Percentiles rank a stretch among this genome's conserved stretches.
Evolutionary conservation across 2,329 filamentous ascomycete genomes (phyloP).

Genomic region (Penicillium sp.): DNA sequence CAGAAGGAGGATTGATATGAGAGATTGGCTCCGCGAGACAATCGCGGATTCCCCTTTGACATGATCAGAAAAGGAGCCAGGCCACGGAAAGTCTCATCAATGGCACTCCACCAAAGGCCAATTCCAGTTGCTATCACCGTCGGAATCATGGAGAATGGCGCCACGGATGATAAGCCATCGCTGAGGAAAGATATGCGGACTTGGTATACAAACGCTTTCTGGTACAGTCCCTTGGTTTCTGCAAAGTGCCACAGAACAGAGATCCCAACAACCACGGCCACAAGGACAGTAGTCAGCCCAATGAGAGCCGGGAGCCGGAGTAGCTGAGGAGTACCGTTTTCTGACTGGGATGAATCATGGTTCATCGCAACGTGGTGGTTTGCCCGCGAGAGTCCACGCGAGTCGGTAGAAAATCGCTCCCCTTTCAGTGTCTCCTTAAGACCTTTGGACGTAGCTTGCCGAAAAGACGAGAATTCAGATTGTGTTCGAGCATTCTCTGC

Average conservation of each 20-base stretch:
- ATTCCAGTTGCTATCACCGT: slow-evolving; percentile 11
- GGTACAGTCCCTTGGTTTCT: slow-evolving; percentile 3
- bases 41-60: slow-evolving; percentile 2
- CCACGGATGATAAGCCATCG: slow-evolving; percentile 9
- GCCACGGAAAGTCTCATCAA: slow-evolving; percentile 15
- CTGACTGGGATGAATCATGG: slow-evolving; percentile 3
- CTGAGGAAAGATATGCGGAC: slow-evolving; percentile 7
- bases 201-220: slow-evolving; percentile 15
- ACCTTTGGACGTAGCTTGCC: slow-evolving; percentile 8
- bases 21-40: slow-evolving; percentile 2
- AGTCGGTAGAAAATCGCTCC: slow-evolving; percentile 6
- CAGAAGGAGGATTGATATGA: slow-evolving; percentile 16
- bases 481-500: slow-evolving; percentile 1
- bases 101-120: slow-evolving; percentile 18
- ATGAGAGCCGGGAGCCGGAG: slow-evolving; percentile 11
- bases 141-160: slow-evolving; percentile 14
- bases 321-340: slow-evolving; percentile 12
- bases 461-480: slow-evolving; percentile 5
- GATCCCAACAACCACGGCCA: slow-evolving; percentile 6
- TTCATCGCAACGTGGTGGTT: neutral
- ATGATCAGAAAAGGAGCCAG: slow-evolving; percentile 13
- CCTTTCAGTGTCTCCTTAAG: slow-evolving; percentile 4
- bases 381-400: slow-evolving; percentile 3
- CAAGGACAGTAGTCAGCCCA: neutral
- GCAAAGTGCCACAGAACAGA: slow-evolving; percentile 13